phyloP scores from a whole-genome alignment of 2,329 filamentous ascomycete genomes.

The Xylaria sp. region DNA sequence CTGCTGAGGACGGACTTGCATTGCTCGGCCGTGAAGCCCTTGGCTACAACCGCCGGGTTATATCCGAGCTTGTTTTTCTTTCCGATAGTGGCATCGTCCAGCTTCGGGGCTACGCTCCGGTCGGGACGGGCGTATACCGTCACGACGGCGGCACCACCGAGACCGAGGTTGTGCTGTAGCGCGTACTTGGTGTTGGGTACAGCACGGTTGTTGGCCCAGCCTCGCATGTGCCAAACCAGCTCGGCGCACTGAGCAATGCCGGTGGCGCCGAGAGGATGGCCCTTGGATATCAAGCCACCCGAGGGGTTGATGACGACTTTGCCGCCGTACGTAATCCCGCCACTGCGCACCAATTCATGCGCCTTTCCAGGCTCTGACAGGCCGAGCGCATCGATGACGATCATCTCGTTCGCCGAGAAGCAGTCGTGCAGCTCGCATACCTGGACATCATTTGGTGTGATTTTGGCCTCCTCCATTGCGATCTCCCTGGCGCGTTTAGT shows the following conservation, averaged over 20 bases:
- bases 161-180: constrained; percentile 91
- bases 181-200: constrained; percentile 75
- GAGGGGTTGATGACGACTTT: constrained; percentile 90
- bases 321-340: constrained; percentile 92
- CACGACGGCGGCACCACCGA: constrained; percentile 90
- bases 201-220: constrained; percentile 92
- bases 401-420: constrained; percentile 95
- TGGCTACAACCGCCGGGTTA: constrained; percentile 90
- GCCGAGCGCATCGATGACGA: constrained; percentile 86
- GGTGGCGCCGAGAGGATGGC: constrained; percentile 91
- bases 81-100: constrained; percentile 73
- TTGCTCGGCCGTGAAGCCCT: constrained; percentile 85
- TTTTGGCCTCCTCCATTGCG: constrained; percentile 79
- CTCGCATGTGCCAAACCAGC: constrained; percentile 92
- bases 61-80: constrained; percentile 80
- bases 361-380: constrained; percentile 83
- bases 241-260: constrained; percentile 97
- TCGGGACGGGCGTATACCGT: constrained; percentile 90
- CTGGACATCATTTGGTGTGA: constrained; percentile 75
- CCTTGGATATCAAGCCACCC: constrained; percentile 94
- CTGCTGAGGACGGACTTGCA: constrained; percentile 77
- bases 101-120: constrained; percentile 68
- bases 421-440: constrained; percentile 97
- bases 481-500: constrained; percentile 73
- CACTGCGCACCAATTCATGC: constrained; percentile 86